Evolutionary conservation across 2,329 filamentous ascomycete species (phyloP).

Genomic region (Beauveria australis): DNA sequence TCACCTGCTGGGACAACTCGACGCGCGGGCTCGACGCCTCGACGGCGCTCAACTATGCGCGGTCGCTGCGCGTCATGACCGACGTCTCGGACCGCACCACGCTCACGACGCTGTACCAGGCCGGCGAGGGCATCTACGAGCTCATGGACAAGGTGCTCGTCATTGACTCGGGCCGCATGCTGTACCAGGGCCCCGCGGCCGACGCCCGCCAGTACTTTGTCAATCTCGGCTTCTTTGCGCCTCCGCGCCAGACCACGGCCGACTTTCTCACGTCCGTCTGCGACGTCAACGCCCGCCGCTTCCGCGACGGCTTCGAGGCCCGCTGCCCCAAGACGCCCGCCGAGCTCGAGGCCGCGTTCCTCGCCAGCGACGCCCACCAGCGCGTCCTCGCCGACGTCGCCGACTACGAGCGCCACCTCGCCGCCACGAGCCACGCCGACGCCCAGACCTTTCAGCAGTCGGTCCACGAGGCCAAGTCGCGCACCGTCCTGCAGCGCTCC

Average conservation of each 20-base stretch:
- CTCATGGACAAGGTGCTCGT: conserved; percentile 73
- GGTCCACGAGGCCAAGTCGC: conserved; percentile 63
- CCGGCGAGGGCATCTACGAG: conserved; percentile 35
- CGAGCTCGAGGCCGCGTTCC: conserved; percentile 60
- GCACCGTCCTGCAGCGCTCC: conserved; percentile 57
- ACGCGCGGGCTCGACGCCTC: conserved; percentile 73
- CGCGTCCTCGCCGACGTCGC: conserved; percentile 51
- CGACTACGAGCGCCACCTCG: conserved; percentile 34
- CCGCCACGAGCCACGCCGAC: conserved; percentile 48
- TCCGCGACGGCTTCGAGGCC: conserved; percentile 55
- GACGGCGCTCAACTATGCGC: conserved; percentile 70
- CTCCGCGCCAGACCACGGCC: conserved; percentile 60
- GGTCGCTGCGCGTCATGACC: conserved; percentile 63
- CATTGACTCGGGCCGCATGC: conserved; percentile 59
- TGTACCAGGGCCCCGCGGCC: conserved; percentile 60
- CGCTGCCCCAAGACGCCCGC: conserved; percentile 59
- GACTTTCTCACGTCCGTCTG: conserved; percentile 76
- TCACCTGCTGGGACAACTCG: conserved; percentile 74
- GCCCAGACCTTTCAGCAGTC: conserved; percentile 58
- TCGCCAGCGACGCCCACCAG: conserved; percentile 50
- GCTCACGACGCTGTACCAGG: conserved; percentile 35
- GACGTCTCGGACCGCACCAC: conserved; percentile 59
- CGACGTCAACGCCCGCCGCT: conserved; percentile 61
- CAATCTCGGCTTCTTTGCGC: conserved; percentile 64
- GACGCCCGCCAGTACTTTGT: conserved; percentile 62